Evolutionary conservation across 441 rosid species (phyloP).

Genomic region (Erodium texanum): DNA sequence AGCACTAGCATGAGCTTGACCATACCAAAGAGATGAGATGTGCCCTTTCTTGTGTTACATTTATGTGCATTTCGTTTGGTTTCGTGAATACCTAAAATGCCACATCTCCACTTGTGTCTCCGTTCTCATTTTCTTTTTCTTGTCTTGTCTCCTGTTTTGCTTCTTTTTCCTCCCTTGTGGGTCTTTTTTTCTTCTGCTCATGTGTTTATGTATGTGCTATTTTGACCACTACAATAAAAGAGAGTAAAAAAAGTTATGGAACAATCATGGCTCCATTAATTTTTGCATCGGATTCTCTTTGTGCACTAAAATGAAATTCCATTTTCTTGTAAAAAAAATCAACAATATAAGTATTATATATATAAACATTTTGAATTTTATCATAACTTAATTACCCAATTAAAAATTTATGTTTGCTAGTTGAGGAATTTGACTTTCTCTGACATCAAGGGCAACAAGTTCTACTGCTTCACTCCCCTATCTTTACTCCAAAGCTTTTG

Average conservation of each 20-base stretch:
- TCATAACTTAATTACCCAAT: too few relatives aligned
- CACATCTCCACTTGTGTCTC: background rate
- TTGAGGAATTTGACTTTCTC: too few relatives aligned
- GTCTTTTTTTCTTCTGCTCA: background rate
- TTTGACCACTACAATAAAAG: background rate
- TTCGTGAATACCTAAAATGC: background rate
- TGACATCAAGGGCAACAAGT: too few relatives aligned
- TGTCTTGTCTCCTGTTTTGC: background rate
- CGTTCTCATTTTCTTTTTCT: background rate
- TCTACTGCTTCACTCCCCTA: too few relatives aligned
- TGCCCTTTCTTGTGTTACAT: background rate
- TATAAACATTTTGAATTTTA: too few relatives aligned
- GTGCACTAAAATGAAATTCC: background rate
- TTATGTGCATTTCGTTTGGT: background rate
- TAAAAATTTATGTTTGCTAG: too few relatives aligned
- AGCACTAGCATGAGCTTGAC: background rate
- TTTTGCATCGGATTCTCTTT: background rate
- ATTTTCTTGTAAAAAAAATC: too few relatives aligned
- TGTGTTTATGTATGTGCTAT: background rate
- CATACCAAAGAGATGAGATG: background rate
- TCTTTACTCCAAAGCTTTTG: too few relatives aligned
- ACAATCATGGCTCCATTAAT: background rate
- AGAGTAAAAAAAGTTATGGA: background rate
- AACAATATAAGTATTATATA: too few relatives aligned
- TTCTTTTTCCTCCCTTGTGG: background rate